A percentile compares a stretch with the other conserved stretches of the same genome.
These are phyloP conservation scores for Tricholoma furcatifolium DNA, from an alignment of 768 basidiomycete species.

Conservation along the genomic window DNA sequence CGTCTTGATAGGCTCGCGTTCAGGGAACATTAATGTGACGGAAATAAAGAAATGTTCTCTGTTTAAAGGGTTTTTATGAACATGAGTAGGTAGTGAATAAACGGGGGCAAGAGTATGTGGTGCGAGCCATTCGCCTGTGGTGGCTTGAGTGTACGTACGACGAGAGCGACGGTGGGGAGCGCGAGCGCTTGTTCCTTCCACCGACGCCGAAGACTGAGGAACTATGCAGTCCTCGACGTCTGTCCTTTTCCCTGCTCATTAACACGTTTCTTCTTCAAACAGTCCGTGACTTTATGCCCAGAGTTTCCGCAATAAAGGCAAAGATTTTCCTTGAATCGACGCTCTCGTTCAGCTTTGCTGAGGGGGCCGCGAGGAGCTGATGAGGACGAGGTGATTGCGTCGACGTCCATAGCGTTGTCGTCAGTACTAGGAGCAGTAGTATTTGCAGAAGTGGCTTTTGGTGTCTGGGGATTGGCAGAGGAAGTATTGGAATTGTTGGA, in stretches of 20 bases:
- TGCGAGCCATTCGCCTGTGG: conserved; percentile 18
- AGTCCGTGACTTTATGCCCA: conserved; percentile 25
- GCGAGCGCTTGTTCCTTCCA: conserved; percentile 21
- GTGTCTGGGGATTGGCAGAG: background rate
- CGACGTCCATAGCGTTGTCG: conserved; percentile 33
- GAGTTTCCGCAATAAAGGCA: conserved; percentile 36
- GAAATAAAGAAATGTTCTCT: conserved; percentile 28
- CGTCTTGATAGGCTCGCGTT: conserved; percentile 27
- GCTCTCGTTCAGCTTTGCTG: conserved; percentile 24
- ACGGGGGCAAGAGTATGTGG: conserved; percentile 12
- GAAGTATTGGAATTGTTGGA: background rate
- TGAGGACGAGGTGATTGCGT: conserved; percentile 19
- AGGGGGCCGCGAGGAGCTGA: conserved; percentile 19
- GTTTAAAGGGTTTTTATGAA: background rate
- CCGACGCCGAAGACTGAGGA: conserved; percentile 27
- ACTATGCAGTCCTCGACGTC: conserved; percentile 23
- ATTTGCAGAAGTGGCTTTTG: conserved; percentile 2
- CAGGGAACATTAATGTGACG: conserved; percentile 28
- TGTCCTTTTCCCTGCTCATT: conserved; percentile 27
- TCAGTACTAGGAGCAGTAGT: conserved; percentile 1
- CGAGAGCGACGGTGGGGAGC: conserved; percentile 1
- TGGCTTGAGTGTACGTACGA: conserved; percentile 11
- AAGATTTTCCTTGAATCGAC: conserved; percentile 21
- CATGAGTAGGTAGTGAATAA: conserved; percentile 15
- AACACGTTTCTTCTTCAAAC: conserved; percentile 19